Evolutionary conservation across 306 rosid species (phyloP).

Genomic region (Malus sylvestris): DNA sequence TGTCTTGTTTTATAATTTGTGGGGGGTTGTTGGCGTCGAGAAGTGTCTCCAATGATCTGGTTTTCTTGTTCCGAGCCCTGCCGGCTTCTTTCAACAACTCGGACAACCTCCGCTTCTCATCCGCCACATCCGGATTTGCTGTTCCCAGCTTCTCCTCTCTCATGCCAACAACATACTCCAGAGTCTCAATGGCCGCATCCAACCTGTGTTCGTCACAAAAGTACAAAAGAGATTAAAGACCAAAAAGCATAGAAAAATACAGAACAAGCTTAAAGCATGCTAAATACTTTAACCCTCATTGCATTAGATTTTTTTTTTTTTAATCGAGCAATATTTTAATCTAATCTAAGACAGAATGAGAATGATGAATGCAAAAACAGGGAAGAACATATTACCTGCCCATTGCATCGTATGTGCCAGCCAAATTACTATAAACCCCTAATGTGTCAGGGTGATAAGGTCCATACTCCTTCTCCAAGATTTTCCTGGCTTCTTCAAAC

Average conservation of each 20-base stretch:
- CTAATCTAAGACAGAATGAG: too few species aligned
- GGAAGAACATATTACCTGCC: constrained; percentile 53
- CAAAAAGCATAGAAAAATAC: background rate
- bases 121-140: constrained; percentile 70
- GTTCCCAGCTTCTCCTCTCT: constrained; percentile 90
- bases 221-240: constrained; percentile 6
- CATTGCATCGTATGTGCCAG: constrained; percentile 91
- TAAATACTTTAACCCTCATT: background rate
- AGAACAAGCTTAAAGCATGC: background rate
- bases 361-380: background rate
- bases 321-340: too few species aligned
- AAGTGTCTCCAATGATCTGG: constrained; percentile 62
- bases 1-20: constrained; percentile 22
- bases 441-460: constrained; percentile 72
- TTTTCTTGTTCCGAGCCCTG: constrained; percentile 47
- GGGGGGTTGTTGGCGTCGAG: constrained; percentile 41
- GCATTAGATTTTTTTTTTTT: background rate
- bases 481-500: constrained; percentile 70
- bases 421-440: constrained; percentile 78
- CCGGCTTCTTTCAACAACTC: constrained; percentile 78
- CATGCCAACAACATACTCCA: constrained; percentile 73
- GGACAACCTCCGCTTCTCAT: constrained; percentile 71
- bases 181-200: constrained; percentile 72
- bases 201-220: constrained; percentile 32
- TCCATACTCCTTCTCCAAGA: constrained; percentile 74